Conservation (phyloP, 352 stramenopile genomes). For the Globisporangium recalcitrans region DNA sequence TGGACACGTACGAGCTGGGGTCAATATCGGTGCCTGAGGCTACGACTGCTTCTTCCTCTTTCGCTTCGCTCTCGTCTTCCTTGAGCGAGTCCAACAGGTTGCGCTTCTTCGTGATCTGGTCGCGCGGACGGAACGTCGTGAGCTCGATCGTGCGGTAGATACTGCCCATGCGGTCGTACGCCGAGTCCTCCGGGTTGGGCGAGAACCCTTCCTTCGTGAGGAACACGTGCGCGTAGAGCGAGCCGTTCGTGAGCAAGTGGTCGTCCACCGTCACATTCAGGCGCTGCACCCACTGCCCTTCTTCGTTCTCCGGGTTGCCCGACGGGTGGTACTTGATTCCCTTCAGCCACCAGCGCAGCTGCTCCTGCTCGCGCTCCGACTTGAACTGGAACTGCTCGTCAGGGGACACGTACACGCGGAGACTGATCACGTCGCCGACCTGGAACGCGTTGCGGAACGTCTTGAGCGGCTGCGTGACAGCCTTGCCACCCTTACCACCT, state of each 20-base stretch:
- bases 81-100: slow-evolving; percentile 47
- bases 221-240: slow-evolving; percentile 84
- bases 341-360: slow-evolving; percentile 53
- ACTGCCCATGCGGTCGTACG: slow-evolving; percentile 47
- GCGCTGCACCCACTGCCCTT: slow-evolving; percentile 37
- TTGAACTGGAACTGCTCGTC: slow-evolving; percentile 47
- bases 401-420: slow-evolving; percentile 66
- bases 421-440: slow-evolving; percentile 39
- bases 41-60: slow-evolving; percentile 5
- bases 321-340: slow-evolving; percentile 47
- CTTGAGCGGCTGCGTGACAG: slow-evolving; percentile 16
- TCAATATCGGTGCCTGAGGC: slow-evolving; percentile 18
- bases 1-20: slow-evolving; percentile 50
- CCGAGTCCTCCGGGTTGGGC: slow-evolving; percentile 54
- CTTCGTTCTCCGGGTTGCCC: slow-evolving; percentile 41
- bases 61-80: slow-evolving; percentile 15
- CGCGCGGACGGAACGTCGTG: slow-evolving; percentile 69
- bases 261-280: slow-evolving; percentile 77
- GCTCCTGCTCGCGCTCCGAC: slow-evolving; percentile 40
- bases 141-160: slow-evolving; percentile 61
- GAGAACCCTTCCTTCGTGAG: slow-evolving; percentile 68
- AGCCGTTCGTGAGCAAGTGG: slow-evolving; percentile 65
- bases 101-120: slow-evolving; percentile 70
- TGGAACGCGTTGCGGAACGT: slow-evolving; percentile 55
- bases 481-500: background rate